A percentile compares a stretch with the other conserved stretches of the same genome.
phyloP scores from a whole-genome alignment of 148 eudicot genomes.

The Mesembryanthemum crystallinum region DNA sequence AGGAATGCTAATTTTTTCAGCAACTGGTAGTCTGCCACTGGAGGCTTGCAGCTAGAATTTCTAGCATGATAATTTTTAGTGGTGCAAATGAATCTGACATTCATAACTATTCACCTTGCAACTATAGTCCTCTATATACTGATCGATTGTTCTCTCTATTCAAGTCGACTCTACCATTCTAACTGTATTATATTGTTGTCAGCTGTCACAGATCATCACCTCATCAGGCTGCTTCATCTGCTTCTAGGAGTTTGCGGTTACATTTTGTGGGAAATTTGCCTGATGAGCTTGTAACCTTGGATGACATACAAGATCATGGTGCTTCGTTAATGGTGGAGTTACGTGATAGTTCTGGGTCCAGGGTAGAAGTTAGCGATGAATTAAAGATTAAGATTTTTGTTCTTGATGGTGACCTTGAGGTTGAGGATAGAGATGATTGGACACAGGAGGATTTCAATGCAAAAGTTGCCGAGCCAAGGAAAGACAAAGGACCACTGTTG shows the following conservation, averaged over 20 bases:
- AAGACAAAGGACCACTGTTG: conserved; percentile 42
- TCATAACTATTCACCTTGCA: neutral
- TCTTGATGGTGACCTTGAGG: conserved; percentile 53
- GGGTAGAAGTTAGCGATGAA: conserved; percentile 25
- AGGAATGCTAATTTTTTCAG: too few species aligned
- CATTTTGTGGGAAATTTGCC: conserved; percentile 17
- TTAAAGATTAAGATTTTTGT: conserved; percentile 41
- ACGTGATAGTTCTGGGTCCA: conserved; percentile 15
- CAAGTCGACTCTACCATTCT: neutral
- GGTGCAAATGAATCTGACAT: neutral
- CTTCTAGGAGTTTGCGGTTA: neutral
- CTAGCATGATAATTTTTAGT: neutral
- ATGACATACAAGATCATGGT: conserved; percentile 16
- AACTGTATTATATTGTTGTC: neutral
- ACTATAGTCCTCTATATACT: neutral
- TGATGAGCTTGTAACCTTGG: conserved; percentile 1
- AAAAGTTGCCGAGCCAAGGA: conserved; percentile 39
- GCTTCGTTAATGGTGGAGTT: conserved; percentile 15
- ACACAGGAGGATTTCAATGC: conserved; percentile 37
- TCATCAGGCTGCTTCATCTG: conserved; percentile 8
- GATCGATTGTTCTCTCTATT: too few species aligned
- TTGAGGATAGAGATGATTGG: conserved; percentile 35
- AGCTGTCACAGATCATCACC: conserved; percentile 17
- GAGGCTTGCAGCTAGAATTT: neutral
- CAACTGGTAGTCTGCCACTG: too few species aligned